These are phyloP conservation scores for Emmonsiellopsis sp. DNA, from an alignment of 2,329 filamentous ascomycete species.

Conservation along the genomic window DNA sequence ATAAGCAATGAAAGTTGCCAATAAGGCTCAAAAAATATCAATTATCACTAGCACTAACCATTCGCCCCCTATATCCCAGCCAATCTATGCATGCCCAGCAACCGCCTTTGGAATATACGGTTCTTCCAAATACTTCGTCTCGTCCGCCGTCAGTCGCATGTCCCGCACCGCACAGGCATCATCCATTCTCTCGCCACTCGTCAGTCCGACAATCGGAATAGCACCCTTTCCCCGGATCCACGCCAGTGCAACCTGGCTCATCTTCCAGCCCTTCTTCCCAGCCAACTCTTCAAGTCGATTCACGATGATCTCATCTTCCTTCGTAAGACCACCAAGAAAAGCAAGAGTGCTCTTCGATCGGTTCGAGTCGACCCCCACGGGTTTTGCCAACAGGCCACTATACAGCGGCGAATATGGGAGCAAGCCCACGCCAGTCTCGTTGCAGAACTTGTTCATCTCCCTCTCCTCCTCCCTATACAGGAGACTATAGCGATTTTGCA, in stretches of 20 bases:
- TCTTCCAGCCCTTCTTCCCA: conserved; percentile 33
- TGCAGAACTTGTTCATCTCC: conserved; percentile 36
- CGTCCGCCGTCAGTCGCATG: conserved; percentile 39
- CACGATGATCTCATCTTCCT: conserved; percentile 35
- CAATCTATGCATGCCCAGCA: conserved; percentile 19
- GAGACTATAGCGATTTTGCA: conserved; percentile 47
- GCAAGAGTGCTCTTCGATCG: background rate
- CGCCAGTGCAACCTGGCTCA: conserved; percentile 26
- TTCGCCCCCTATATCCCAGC: background rate
- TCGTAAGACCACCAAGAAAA: conserved; percentile 11
- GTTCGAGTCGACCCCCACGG: conserved; percentile 10
- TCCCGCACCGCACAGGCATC: conserved; percentile 39
- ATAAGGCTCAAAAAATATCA: too few relatives aligned
- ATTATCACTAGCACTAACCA: too few relatives aligned
- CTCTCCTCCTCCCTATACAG: conserved; percentile 43
- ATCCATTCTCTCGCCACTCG: conserved; percentile 39
- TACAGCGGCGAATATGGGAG: conserved; percentile 35
- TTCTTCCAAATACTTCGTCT: conserved; percentile 44
- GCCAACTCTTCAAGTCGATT: conserved; percentile 38
- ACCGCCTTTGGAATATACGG: conserved; percentile 33
- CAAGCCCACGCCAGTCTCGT: conserved; percentile 31
- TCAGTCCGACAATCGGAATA: conserved; percentile 44
- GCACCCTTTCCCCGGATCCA: conserved; percentile 37
- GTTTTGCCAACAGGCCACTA: conserved; percentile 39
- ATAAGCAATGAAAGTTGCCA: too few relatives aligned